Percentiles rank a stretch among this genome's conserved stretches.
phyloP scores from a whole-genome alignment of 805 yeast species.

The Myxozyma kluyveri region DNA sequence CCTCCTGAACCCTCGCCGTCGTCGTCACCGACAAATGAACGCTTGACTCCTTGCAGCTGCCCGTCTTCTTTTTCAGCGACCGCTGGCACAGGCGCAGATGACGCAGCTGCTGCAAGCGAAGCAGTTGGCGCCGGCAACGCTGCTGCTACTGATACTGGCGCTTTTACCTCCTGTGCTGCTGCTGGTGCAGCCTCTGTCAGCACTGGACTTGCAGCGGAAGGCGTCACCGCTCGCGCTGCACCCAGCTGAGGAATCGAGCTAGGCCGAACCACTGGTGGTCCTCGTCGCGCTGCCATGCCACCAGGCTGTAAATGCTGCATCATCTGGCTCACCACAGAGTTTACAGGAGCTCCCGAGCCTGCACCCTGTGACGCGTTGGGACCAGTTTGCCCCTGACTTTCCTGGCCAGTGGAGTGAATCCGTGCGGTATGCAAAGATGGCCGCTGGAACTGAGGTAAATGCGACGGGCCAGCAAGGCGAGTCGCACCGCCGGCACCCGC shows the following conservation, averaged over 20 bases:
- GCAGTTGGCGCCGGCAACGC: constrained; percentile 1
- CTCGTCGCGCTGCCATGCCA: neutral
- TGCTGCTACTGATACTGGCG: constrained; percentile 5
- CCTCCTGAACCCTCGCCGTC: constrained; percentile 4
- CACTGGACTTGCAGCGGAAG: no score
- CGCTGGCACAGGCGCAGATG: no score
- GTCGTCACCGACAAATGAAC: constrained; percentile 8
- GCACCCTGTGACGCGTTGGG: no score
- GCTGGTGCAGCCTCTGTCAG: no score
- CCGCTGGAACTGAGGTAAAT: constrained; percentile 23
- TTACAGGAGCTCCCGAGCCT: no score
- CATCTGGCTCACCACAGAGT: constrained; percentile 1
- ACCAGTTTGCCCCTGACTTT: no score
- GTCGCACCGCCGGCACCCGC: neutral
- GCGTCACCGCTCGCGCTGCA: neutral
- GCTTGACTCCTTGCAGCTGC: neutral
- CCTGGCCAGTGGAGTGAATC: neutral
- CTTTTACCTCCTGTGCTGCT: neutral
- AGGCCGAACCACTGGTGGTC: constrained; percentile 10
- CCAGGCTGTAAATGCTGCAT: constrained; percentile 17
- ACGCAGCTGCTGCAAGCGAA: neutral
- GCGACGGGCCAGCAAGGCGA: constrained; percentile 8
- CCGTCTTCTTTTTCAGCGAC: no score
- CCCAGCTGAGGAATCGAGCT: constrained; percentile 3
- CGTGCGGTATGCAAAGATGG: constrained; percentile 13